Evolutionary conservation across 371 early-diverging fungal species (phyloP), one percentile per base, ranked within the genome.

Genomic region (Apophysomyces trapeziformis): DNA sequence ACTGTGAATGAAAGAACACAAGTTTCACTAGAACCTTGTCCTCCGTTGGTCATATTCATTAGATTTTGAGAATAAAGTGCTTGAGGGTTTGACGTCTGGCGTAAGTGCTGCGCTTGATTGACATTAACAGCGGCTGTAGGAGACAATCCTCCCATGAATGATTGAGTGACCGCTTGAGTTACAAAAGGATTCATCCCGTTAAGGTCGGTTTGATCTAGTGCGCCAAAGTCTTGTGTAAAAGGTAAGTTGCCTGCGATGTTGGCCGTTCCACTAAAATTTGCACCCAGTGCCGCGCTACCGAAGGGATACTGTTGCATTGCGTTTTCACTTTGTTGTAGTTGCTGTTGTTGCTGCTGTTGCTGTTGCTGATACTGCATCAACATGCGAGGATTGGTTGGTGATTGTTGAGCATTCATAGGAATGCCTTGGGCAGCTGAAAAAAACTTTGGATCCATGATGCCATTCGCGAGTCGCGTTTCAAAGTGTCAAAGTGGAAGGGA

Each of bases 391-490:
- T 72, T 73, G 16, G 63, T 65, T 37, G 67, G 67, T 36, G 66
- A 67, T 61, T 73, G 76, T 58, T 69, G 72, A 18, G 47, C 60
- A 36, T 73, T 69, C 63, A 74, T 68, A 8, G 68, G 63, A 63
- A 76, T 72, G 58, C 74, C 67, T 61, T 78, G 73, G 54, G 70
- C 70, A 26, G 64, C 63, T 66, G 71, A 64, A 67, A 76, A 78
- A 35, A 76, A 72, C 67, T 78, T 78, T 39, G 79, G 79, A 69
- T 78, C 79, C 79, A 78, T 78, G 60, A 67, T 45, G 58, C 38
- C 18, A 60, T 21, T 50, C 21, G 54, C 21, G 21, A 50, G 21
- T 50, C 21, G 21, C 60, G 60, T 26, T 59, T 59, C 18, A 43
- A 43, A 59, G 43, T 59, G 36, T 26, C 45, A 16, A 45, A 45